Conservation (phyloP, 148 eudicot genomes). For the Camellia lanceoleosa region DNA sequence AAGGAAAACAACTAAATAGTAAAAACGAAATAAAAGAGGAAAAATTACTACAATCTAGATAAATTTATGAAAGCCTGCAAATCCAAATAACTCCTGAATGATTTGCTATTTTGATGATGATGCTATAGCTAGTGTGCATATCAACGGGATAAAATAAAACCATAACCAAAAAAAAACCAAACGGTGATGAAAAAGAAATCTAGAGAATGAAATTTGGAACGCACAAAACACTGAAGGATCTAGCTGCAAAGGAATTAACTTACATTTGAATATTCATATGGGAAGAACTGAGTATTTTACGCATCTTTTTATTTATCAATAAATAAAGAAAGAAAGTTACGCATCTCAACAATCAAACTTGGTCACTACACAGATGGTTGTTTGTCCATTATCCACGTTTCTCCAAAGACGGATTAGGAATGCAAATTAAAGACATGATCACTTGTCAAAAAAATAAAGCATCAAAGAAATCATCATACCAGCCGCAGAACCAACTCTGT, state of each 20-base stretch:
- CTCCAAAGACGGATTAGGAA: neutral
- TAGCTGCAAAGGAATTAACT: neutral
- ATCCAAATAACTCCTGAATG: neutral
- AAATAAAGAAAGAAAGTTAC: too few species aligned
- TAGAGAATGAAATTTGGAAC: neutral
- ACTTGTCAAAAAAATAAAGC: neutral
- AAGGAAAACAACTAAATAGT: neutral
- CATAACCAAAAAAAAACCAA: neutral
- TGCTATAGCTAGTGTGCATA: neutral
- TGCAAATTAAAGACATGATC: neutral
- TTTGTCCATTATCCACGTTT: neutral
- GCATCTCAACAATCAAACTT: too few species aligned
- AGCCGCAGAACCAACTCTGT: constrained; percentile 83
- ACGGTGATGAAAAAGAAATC: neutral
- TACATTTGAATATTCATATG: neutral
- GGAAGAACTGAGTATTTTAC: neutral
- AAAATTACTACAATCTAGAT: neutral
- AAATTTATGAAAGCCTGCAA: constrained; percentile 1
- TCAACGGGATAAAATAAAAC: neutral
- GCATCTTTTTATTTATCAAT: neutral
- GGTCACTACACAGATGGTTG: neutral
- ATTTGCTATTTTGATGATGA: neutral
- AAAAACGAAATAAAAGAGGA: neutral
- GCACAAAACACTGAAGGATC: neutral
- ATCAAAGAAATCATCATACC: constrained; percentile 38